Evolutionary conservation across 208 protist species (phyloP).

Genomic region (Porcisia hertigi): DNA sequence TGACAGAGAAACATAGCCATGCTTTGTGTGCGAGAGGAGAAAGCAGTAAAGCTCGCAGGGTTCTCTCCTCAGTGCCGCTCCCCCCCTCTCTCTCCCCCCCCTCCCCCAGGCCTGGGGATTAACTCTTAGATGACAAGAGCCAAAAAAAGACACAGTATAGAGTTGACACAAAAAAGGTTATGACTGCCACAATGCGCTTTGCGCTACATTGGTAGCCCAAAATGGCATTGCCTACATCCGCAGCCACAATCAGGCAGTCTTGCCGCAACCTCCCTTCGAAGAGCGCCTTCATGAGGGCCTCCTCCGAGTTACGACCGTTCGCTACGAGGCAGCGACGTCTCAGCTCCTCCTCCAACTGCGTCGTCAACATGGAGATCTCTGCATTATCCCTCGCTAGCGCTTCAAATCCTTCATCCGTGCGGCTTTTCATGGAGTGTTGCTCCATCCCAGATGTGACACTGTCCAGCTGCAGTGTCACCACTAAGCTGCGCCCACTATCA

Average conservation of each 20-base stretch:
- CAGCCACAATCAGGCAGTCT: constrained; percentile 23
- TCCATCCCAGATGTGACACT: neutral
- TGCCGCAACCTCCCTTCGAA: constrained; percentile 18
- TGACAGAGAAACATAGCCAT: neutral
- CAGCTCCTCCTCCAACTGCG: constrained; percentile 2
- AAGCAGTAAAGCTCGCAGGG: neutral
- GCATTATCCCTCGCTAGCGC: neutral
- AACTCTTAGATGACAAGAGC: neutral
- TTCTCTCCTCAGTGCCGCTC: neutral
- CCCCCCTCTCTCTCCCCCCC: neutral
- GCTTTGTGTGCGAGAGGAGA: neutral
- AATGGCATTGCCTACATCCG: constrained; percentile 30
- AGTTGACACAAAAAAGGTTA: constrained; percentile 10
- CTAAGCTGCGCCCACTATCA: neutral
- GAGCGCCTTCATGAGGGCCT: constrained; percentile 17
- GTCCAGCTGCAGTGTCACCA: neutral
- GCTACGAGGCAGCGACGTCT: constrained; percentile 16
- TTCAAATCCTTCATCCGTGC: neutral
- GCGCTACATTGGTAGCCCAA: constrained; percentile 12
- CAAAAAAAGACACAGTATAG: constrained; percentile 10
- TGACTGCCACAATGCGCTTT: constrained; percentile 9
- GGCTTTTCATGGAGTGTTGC: neutral
- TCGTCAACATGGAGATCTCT: neutral
- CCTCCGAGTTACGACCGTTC: constrained; percentile 11
- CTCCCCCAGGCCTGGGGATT: neutral